phyloP scores from a whole-genome alignment of 305 asterid species.

The Fraxinus dipetala region DNA sequence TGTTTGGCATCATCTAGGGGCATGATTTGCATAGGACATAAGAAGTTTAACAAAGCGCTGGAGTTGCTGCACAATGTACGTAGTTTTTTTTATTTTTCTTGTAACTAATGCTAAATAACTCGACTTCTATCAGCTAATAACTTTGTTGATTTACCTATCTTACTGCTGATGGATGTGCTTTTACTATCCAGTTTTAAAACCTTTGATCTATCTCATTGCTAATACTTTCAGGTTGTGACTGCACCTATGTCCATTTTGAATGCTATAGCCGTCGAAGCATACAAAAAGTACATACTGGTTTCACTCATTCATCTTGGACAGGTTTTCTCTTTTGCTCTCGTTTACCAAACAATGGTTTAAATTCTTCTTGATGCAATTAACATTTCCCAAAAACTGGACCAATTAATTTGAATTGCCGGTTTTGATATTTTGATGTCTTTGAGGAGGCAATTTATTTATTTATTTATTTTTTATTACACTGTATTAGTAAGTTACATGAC shows the following conservation, averaged over 20 bases:
- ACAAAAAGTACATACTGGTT: slow-evolving; percentile 83
- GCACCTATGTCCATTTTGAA: slow-evolving; percentile 82
- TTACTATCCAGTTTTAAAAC: neutral
- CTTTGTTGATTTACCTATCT: neutral
- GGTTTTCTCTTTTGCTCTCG: slow-evolving; percentile 42
- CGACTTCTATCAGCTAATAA: neutral
- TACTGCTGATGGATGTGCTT: neutral
- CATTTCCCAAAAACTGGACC: neutral
- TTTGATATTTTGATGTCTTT: slow-evolving; percentile 9
- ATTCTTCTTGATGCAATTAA: neutral
- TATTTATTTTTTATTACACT: neutral
- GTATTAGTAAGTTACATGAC: neutral
- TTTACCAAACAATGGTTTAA: neutral
- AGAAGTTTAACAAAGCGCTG: slow-evolving; percentile 73
- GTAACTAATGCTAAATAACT: neutral
- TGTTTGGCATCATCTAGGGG: slow-evolving; percentile 54
- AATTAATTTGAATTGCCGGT: neutral
- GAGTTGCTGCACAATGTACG: slow-evolving; percentile 89
- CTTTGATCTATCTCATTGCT: slow-evolving; percentile 16
- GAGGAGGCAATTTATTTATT: neutral
- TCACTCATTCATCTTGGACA: slow-evolving; percentile 90
- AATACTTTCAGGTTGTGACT: slow-evolving; percentile 71
- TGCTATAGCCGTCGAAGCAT: slow-evolving; percentile 94
- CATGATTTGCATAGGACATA: slow-evolving; percentile 89
- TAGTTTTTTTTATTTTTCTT: slow-evolving; percentile 2